Percentiles rank a stretch among this genome's conserved stretches.
phyloP scores from a whole-genome alignment of 208 protist genomes.

The Trypanosoma scelopori region DNA sequence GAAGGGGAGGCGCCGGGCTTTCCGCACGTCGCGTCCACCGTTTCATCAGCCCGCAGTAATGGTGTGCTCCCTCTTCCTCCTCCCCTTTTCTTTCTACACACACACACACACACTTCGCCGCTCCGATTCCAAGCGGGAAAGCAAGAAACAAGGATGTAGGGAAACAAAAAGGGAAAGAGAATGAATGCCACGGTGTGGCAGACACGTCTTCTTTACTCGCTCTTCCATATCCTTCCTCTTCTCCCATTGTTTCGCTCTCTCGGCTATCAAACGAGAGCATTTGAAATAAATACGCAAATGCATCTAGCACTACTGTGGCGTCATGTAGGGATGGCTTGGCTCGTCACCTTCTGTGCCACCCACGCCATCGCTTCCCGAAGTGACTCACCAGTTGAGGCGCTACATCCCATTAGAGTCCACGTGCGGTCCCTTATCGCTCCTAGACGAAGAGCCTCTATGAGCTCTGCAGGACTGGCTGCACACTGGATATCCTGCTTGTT shows the following conservation, averaged over 20 bases:
- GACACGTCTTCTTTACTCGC: too few relatives aligned
- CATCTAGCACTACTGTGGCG: background rate
- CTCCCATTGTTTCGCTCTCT: too few relatives aligned
- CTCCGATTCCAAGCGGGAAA: too few relatives aligned
- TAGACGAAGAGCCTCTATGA: conserved; percentile 86
- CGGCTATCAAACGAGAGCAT: too few relatives aligned
- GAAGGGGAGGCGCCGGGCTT: background rate
- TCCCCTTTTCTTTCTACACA: too few relatives aligned
- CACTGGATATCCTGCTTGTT: conserved; percentile 96
- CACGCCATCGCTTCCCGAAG: conserved; percentile 92
- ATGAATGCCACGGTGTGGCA: too few relatives aligned
- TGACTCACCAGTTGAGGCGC: conserved; percentile 89
- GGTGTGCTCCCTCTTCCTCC: too few relatives aligned
- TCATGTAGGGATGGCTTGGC: background rate
- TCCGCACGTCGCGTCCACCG: background rate
- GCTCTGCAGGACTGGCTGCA: conserved; percentile 77
- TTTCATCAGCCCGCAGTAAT: background rate
- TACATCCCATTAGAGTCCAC: conserved; percentile 96
- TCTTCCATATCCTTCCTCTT: too few relatives aligned
- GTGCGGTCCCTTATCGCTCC: conserved; percentile 83
- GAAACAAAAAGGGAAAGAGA: too few relatives aligned
- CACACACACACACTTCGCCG: conserved; percentile 15
- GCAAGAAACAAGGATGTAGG: too few relatives aligned
- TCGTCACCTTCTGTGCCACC: conserved; percentile 76
- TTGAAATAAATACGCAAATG: background rate